Percentiles rank a stretch among this genome's conserved stretches.
Conservation (phyloP, 2,329 filamentous ascomycete species). For the Mycosphaerella arachidis region DNA sequence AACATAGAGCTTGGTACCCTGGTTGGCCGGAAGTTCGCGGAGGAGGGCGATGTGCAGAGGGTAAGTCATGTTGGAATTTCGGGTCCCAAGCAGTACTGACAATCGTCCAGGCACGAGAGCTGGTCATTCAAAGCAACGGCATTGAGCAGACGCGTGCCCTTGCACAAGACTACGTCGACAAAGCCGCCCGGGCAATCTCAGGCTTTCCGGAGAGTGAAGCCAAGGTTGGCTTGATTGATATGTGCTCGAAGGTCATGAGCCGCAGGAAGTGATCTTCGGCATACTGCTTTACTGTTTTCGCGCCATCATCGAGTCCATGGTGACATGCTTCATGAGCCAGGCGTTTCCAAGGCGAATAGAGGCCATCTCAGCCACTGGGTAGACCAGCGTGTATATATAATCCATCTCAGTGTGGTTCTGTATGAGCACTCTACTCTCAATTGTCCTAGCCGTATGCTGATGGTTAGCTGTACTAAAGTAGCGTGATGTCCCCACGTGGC, state of each 20-base stretch:
- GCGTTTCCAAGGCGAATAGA: conserved; percentile 2
- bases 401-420: background rate
- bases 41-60: conserved; percentile 76
- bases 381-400: background rate
- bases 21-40: conserved; percentile 84
- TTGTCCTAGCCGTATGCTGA: background rate
- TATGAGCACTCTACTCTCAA: background rate
- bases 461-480: no score
- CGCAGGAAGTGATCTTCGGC: conserved; percentile 65
- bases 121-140: conserved; percentile 79
- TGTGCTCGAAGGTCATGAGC: conserved; percentile 88
- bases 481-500: background rate
- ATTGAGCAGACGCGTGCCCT: conserved; percentile 87
- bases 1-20: conserved; percentile 78
- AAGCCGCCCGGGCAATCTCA: conserved; percentile 78
- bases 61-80: conserved; percentile 50
- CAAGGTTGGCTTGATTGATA: conserved; percentile 84
- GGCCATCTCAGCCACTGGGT: background rate
- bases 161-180: conserved; percentile 84
- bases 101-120: conserved; percentile 66
- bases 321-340: conserved; percentile 2
- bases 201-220: conserved; percentile 90
- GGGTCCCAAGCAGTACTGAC: conserved; percentile 21
- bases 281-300: background rate
- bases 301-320: background rate